Conservation (phyloP, 176 grass and related monocot genomes). For the Olyra latifolia region DNA sequence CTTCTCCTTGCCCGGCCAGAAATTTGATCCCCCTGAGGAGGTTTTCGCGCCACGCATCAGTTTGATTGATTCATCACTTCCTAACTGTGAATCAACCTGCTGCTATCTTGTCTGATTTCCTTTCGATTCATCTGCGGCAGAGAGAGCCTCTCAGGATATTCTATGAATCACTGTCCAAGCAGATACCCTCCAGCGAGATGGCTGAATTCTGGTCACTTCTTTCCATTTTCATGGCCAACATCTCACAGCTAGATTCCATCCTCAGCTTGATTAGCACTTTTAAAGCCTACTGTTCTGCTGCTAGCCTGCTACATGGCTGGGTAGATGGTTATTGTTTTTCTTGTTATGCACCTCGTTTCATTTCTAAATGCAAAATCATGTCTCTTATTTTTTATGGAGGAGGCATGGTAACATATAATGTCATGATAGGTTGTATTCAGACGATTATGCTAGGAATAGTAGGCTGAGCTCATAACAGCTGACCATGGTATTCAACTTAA, state of each 20-base stretch:
- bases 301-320: neutral
- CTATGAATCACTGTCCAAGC: slow-evolving; percentile 82
- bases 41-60: no score
- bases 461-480: neutral
- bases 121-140: slow-evolving; percentile 26
- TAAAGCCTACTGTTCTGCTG: no score
- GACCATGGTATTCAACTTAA: neutral
- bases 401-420: neutral
- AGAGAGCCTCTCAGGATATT: slow-evolving; percentile 95
- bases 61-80: no score
- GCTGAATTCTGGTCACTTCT: slow-evolving; percentile 79
- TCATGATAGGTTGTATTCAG: neutral
- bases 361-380: neutral
- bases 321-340: neutral
- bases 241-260: neutral
- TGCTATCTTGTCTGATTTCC: neutral
- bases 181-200: slow-evolving; percentile 97
- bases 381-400: neutral
- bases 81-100: neutral
- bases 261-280: no score
- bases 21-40: slow-evolving; percentile 91
- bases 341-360: neutral
- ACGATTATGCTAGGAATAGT: neutral
- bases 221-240: no score
- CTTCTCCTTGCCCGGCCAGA: slow-evolving; percentile 84